Evolutionary conservation across 495 filamentous ascomycete species (phyloP).

Genomic region (Penicillium subrubescens): DNA sequence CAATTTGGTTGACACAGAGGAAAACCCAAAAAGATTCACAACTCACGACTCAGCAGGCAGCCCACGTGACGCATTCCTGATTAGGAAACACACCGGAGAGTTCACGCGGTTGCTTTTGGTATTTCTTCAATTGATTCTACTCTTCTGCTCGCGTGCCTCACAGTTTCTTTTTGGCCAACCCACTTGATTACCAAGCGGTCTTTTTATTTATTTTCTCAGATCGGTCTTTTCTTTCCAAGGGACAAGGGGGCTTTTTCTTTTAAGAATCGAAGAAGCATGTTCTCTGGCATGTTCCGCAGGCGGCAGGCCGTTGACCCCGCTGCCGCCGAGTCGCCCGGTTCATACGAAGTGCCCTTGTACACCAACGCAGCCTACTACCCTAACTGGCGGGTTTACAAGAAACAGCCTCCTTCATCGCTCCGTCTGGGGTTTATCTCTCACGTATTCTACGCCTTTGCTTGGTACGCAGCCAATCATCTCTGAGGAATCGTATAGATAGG

Average conservation of each 20-base stretch:
- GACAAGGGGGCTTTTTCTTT: background rate
- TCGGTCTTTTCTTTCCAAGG: background rate
- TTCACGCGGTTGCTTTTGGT: constrained; percentile 8
- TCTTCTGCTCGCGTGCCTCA: background rate
- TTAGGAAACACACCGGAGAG: constrained; percentile 18
- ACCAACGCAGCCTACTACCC: constrained; percentile 88
- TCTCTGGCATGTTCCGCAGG: constrained; percentile 28
- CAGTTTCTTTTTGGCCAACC: background rate
- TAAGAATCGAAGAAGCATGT: constrained; percentile 12
- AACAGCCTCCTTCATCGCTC: constrained; percentile 76
- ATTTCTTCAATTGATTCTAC: constrained; percentile 8
- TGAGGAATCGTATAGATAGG: constrained; percentile 23
- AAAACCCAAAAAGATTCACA: background rate
- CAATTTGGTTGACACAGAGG: background rate
- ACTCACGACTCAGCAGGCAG: background rate
- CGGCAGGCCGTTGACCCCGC: constrained; percentile 22
- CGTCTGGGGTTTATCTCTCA: constrained; percentile 71
- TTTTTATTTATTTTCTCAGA: background rate
- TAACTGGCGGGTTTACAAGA: constrained; percentile 77
- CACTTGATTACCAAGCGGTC: background rate
- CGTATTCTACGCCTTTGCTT: constrained; percentile 88
- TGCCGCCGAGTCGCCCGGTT: constrained; percentile 27
- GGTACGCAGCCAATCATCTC: constrained; percentile 44
- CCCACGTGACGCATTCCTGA: constrained; percentile 29
- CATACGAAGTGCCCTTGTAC: constrained; percentile 46